Percentiles rank a stretch among this genome's conserved stretches.
phyloP scores from a whole-genome alignment of 257 asterid genomes.

The Lantana camara region DNA sequence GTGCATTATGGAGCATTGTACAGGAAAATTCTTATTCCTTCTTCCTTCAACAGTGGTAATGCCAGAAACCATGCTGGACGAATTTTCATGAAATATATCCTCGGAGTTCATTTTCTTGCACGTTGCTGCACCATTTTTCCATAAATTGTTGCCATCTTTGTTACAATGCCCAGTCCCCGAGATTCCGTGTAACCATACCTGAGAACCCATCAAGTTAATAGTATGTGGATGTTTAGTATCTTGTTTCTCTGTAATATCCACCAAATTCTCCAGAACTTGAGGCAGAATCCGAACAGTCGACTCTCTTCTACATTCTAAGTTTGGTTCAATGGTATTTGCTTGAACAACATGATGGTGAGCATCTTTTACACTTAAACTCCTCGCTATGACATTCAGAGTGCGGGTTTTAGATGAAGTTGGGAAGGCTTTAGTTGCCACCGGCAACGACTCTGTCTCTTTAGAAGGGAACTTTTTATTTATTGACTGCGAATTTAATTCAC shows the following conservation, averaged over 20 bases:
- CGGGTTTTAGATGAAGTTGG: slow-evolving; percentile 40
- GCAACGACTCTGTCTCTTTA: slow-evolving; percentile 36
- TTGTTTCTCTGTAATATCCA: slow-evolving; percentile 31
- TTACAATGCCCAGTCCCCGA: slow-evolving; percentile 26
- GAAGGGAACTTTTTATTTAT: slow-evolving; percentile 28
- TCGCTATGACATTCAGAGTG: slow-evolving; percentile 63
- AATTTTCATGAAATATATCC: slow-evolving; percentile 29
- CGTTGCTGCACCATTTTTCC: slow-evolving; percentile 33
- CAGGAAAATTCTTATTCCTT: slow-evolving; percentile 29
- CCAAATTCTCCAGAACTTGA: slow-evolving; percentile 32
- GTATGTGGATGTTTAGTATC: no score
- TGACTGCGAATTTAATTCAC: slow-evolving; percentile 29
- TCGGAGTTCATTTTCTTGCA: slow-evolving; percentile 34
- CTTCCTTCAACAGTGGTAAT: slow-evolving; percentile 31
- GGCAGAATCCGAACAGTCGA: slow-evolving; percentile 31
- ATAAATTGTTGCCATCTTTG: slow-evolving; percentile 27
- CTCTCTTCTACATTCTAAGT: slow-evolving; percentile 35
- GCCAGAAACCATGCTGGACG: slow-evolving; percentile 37
- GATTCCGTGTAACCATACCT: slow-evolving; percentile 33
- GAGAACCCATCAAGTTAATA: slow-evolving; percentile 42
- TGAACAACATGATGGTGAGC: slow-evolving; percentile 43
- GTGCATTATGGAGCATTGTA: slow-evolving; percentile 30
- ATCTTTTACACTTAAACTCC: slow-evolving; percentile 48
- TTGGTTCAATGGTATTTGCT: slow-evolving; percentile 35
- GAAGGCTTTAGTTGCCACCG: slow-evolving; percentile 26